phyloP scores from a whole-genome alignment of 495 filamentous ascomycete species.

The Daldinia grandis region DNA sequence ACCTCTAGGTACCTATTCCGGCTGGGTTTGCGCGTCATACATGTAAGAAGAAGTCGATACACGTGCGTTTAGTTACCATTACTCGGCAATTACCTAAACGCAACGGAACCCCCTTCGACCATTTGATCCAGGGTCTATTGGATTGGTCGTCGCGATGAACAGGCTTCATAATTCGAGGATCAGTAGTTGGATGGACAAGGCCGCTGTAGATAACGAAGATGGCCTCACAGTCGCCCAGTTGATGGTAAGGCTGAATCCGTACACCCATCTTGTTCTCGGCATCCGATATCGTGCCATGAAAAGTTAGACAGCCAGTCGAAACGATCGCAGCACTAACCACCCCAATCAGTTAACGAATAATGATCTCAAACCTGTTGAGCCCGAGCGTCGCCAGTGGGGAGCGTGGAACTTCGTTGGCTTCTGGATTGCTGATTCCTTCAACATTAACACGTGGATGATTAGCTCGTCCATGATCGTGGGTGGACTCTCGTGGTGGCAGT shows the following conservation, averaged over 20 bases:
- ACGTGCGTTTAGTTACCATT: conserved; percentile 22
- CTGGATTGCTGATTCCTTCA: conserved; percentile 94
- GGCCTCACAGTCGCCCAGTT: conserved; percentile 84
- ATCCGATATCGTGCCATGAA: not conserved
- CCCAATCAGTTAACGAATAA: conserved; percentile 74
- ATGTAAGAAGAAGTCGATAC: conserved; percentile 6
- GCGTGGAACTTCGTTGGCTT: conserved; percentile 90
- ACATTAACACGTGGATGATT: conserved; percentile 99
- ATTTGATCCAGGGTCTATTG: conserved; percentile 1
- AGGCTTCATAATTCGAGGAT: conserved; percentile 39
- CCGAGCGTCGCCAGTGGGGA: conserved; percentile 84
- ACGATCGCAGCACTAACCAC: conserved; percentile 23
- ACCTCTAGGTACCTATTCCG: conserved; percentile 15
- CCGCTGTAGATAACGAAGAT: conserved; percentile 77
- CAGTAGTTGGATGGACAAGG: conserved; percentile 56
- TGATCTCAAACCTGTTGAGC: conserved; percentile 91
- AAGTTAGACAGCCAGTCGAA: conserved; percentile 7
- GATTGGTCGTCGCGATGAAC: conserved; percentile 28
- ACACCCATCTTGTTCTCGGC: not conserved
- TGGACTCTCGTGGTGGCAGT: conserved; percentile 94
- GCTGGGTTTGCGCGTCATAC: conserved; percentile 16
- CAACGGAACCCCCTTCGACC: conserved; percentile 6
- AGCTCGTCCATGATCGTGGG: conserved; percentile 77
- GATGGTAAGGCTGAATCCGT: conserved; percentile 60
- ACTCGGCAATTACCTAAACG: conserved; percentile 41